A percentile compares a stretch with the other conserved stretches of the same genome.
phyloP scores from a whole-genome alignment of 108 stramenopile species.

The Nannochloropsis salina region DNA sequence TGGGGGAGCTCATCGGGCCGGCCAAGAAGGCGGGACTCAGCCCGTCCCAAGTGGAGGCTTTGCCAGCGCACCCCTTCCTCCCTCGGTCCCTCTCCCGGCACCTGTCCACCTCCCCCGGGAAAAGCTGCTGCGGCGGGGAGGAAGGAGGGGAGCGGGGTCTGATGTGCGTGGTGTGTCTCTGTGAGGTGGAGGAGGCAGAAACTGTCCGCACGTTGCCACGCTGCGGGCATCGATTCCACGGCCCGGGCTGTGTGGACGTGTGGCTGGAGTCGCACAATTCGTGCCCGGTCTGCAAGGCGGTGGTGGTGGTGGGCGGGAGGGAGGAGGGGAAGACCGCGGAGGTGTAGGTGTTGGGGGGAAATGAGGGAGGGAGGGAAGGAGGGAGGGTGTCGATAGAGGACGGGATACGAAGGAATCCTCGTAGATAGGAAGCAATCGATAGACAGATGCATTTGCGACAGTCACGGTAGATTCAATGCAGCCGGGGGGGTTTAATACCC shows the following conservation, averaged over 20 bases:
- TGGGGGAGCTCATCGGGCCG: not conserved
- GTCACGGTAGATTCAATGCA: no score
- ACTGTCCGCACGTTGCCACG: not conserved
- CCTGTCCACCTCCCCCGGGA: not conserved
- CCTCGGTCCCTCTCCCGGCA: not conserved
- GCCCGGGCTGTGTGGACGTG: not conserved
- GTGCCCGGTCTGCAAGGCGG: conserved; percentile 7
- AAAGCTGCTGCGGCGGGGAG: not conserved
- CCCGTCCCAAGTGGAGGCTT: not conserved
- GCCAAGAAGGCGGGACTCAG: not conserved
- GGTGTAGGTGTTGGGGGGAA: not conserved
- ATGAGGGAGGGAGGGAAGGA: not conserved
- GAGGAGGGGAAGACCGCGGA: not conserved
- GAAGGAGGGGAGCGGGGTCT: not conserved
- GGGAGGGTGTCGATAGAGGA: not conserved
- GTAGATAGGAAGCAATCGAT: no score
- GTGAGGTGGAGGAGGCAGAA: not conserved
- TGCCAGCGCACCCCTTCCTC: not conserved
- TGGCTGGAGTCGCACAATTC: not conserved
- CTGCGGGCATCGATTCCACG: not conserved
- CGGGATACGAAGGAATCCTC: not conserved
- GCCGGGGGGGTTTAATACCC: no score
- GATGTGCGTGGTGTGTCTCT: conserved; percentile 8
- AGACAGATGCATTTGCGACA: no score
- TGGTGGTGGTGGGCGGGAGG: not conserved